These are phyloP conservation scores for Termitomyces eurrhizus DNA, from an alignment of 768 basidiomycete species.

Conservation along the genomic window DNA sequence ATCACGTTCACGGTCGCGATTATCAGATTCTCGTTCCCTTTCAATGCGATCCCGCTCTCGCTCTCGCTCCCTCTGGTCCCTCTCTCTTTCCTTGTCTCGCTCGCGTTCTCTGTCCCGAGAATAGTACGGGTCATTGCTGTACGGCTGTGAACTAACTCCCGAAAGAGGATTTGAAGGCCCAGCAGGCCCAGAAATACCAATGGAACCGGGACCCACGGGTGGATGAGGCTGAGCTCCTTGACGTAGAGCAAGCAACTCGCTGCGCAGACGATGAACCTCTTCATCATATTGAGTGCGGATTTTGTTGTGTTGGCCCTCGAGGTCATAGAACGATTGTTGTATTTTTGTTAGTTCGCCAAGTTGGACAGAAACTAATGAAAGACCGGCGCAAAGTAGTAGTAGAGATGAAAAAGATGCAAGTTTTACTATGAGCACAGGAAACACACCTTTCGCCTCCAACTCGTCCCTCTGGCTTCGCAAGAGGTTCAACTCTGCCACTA, in stretches of 20 bases:
- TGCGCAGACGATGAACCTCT: slow-evolving; percentile 13
- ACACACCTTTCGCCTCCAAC: slow-evolving; percentile 82
- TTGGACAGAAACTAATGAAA: slow-evolving; percentile 11
- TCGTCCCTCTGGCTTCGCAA: slow-evolving; percentile 83
- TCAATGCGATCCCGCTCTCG: slow-evolving; percentile 33
- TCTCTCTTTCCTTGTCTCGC: slow-evolving; percentile 22
- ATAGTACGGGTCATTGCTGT: slow-evolving; percentile 20
- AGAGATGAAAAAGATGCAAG: slow-evolving; percentile 2
- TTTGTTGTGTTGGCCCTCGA: slow-evolving; percentile 16
- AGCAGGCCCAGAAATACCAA: slow-evolving; percentile 16
- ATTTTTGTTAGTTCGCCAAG: slow-evolving; percentile 14
- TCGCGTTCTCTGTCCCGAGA: slow-evolving; percentile 22
- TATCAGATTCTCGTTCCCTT: slow-evolving; percentile 24
- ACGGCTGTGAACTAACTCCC: slow-evolving; percentile 14
- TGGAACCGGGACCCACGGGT: slow-evolving; percentile 14
- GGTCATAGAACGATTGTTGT: slow-evolving; percentile 16
- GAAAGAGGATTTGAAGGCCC: slow-evolving; percentile 17
- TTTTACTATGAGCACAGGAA: neutral
- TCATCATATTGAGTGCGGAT: slow-evolving; percentile 17
- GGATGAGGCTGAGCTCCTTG: slow-evolving; percentile 22
- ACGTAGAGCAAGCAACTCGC: slow-evolving; percentile 12
- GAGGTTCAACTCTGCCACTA: slow-evolving; percentile 62
- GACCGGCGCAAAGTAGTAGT: neutral
- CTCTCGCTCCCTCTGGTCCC: slow-evolving; percentile 27
- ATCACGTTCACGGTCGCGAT: slow-evolving; percentile 19